Base-by-base conservation (phyloP, 78 protist species). In the Dictyostelium intermedium region DNA sequence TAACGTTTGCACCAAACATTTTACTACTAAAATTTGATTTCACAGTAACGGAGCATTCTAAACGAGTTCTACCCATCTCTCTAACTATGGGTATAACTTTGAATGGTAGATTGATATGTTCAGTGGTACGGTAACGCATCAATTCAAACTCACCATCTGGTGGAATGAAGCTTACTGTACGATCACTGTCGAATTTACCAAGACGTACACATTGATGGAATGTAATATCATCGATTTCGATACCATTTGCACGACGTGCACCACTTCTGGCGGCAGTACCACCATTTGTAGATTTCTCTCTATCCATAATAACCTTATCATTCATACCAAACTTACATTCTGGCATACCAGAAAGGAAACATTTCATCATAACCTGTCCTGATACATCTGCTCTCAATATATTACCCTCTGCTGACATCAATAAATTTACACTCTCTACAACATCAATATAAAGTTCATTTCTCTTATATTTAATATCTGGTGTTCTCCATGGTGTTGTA, bases 91-190 rank as follows among this genome's bases (percentile, higher is more conserved):
- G 98, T 23, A 95, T 61, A 18, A 99, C 97, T 35, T 85, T 73
- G 98, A 98, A 98, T 30, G 99, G 99, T 18, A 96, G 89, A 70
- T 93, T 85, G 80, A 99, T 96, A 83, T 96, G 95, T 47, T 98
- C 97, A 13, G 99, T 95, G n/a, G 98, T 96, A 73, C 99, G 99
- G 93, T 99, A 97, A 91, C 74, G 74, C 99, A 99, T 99, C 77
- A 99, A 96, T 87, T 96, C 98, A 86, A 99, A 99, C 82, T 98
- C 99, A 60, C 99, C 99, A 60, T 99, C 99, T 27, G 99, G 99
- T 14, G 99, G 99, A 61, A 98, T 81, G 95, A 99, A 99, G 13
- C 97, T 85, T 60, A 99, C 96, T 30, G 99, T 86, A 18, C 99
- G 95, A 80, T 98, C 98, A 3, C 69, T 86, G 66, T 97, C 99